Evolutionary conservation across 768 basidiomycete species (phyloP), one percentile per base, ranked within the genome.

Genomic region (Sporobolomyces roseus): DNA sequence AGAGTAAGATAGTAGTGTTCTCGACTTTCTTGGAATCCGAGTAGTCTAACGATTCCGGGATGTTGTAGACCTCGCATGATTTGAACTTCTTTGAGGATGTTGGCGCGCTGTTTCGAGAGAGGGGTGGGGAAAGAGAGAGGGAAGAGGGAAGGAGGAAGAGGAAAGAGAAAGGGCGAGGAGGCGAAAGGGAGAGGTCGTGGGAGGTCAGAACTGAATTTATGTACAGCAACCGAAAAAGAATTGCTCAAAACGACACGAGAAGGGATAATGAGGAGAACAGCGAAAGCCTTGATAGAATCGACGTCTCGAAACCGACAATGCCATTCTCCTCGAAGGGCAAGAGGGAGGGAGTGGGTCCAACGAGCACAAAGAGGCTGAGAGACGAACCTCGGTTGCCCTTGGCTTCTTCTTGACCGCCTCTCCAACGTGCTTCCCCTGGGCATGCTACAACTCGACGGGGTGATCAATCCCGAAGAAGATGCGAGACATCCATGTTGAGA

Each of bases 41-140:
- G 81, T 23, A 99, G 87, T 79, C 92, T 93, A 76, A 98, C 88
- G 75, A 99, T 88, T 32, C 88, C 84, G n/a, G 91, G 88, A 76
- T 98, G 93, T 70, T 88, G 87, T 60, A 86, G 89, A 21, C 91
- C 90, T 41, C 93, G 89, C 94, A 99, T 99, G 77, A 99, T 98
- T 80, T 96, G 93, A 17, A 99, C 96, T 87, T 99, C 96, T 85
- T 99, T 99, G 75, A 98, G 85, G 71, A 98, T 96, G 79, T 98
- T 98, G 70, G 94, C 86, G 70, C 96, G 90, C 96, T 99, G 79
- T 66, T 64, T 48, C 45, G 50, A 33, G 51, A 41, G 62, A 61
- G 74, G 58, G 46, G 27, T 49, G 46, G 33, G 56, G 46, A 35
- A 5, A 35, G 36, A 55, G 51, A 46, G 35, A 27, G 38, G n/a